Base-by-base conservation (phyloP, 163 green algal species). In the Coccomyxa subellipsoidea region DNA sequence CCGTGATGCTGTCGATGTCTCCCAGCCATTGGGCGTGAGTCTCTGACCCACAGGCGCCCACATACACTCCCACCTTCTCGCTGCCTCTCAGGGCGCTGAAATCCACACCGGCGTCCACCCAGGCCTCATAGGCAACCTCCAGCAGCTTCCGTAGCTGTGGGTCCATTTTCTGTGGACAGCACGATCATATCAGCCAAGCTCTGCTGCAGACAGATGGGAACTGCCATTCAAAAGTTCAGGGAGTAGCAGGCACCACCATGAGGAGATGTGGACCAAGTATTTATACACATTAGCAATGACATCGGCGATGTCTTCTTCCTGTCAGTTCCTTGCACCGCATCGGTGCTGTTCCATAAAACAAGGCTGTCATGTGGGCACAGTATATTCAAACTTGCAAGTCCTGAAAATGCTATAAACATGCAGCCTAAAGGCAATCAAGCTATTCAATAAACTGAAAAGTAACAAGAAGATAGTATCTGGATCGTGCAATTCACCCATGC, bases 121-220 rank as follows among this genome's bases (percentile, higher is more conserved):
- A 81, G 32, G 77, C 77, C 47, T 81, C 77, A 34, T 73, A 81
- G 23, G 53, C 29, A n/a, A 73, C 77, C 47, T 81, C 75, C 75
- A 79, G 75, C 75, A 79, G 75, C 75, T 79, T 79, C 35, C 38
- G 37, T 21, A 79, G 75, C 75, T 79, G 75, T 12, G 75, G 75
- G 38, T 79, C 75, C 75, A 79, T 79, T 35, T 37, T 66, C 75
- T 79, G 37, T 37, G 47, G 1, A 3, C 66, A 73, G 21, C 1
- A 36, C 21, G 47, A 59, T 27, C 47, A 59, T 2, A 5, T 59
- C 23, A 18, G 47, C 47, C 47, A 12, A 8, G 15, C 47, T 59
- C 2, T 23, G 47, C 47, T 5, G 47, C 47, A 27, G 47, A 27
- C n/a, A n/a, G n/a, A n/a, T n/a, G n/a, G n/a, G n/a, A n/a, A n/a